Base-by-base conservation (phyloP, 495 filamentous ascomycete genomes). In the Lichina pygmaea region DNA sequence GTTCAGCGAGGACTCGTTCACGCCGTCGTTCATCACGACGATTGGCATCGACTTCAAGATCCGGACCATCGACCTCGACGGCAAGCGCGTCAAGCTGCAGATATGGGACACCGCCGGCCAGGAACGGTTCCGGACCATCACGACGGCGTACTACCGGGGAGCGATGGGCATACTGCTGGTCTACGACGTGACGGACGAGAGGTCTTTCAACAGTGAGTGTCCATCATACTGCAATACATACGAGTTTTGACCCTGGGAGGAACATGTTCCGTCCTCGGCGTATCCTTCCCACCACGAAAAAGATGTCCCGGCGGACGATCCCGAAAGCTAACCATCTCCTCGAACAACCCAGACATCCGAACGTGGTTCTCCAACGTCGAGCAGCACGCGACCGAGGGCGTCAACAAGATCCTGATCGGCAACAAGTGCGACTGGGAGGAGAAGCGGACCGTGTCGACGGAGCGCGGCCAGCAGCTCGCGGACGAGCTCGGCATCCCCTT, bases 371-470 rank as follows among this genome's bases (percentile, higher is more conserved):
- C 83, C 51, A 94, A 97, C 65, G 89, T 97, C 45, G 89, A 97
- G 58, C 86, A 95, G 60, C 91, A 99, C 64, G 89, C 91, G 43
- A 94, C 86, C 49, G 89, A 95, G 64, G 91, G 91, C 51, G 89
- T 99, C 52, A 93, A 95, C 75, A 99, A 95, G 67, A 95, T 99
- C 55, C 75, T 99, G 43, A 93, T 99, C 49, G 89, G 89, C 54
- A 99, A 99, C 69, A 99, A 99, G 64, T 97, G 89, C 63, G 89
- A 99, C 64, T 95, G 91, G 91, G 86, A 95, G 62, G 89, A 99
- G 62, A 99, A 95, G 68, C 73, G 91, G 50, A 81, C 76, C 13
- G 80, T 99, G 15, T 82, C 83, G 30, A 93, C 78, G 42, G 84
- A 95, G 60, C 80, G 78, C 55, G 89, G 89, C 49, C 86, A 99